phyloP scores from a whole-genome alignment of 805 yeast species.

The Candida verbasci region DNA sequence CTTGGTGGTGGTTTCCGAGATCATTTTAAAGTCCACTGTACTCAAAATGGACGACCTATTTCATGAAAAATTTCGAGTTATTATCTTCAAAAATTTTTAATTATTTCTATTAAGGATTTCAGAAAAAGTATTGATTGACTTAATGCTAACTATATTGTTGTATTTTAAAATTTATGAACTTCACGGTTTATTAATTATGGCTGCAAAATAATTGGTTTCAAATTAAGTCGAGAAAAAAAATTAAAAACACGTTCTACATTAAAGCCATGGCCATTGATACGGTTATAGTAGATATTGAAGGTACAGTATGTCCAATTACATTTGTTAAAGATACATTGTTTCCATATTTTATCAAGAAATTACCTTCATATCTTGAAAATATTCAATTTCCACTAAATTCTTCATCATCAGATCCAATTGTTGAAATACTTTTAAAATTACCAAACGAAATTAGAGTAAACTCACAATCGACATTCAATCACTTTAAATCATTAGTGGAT shows the following conservation, averaged over 20 bases:
- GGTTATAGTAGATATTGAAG: constrained; percentile 75
- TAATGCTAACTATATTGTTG: too few relatives aligned
- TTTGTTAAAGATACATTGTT: constrained; percentile 76
- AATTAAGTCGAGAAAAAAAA: not conserved
- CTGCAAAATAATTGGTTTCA: not conserved
- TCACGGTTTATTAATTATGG: too few relatives aligned
- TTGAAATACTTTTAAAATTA: constrained; percentile 37
- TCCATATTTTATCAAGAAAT: constrained; percentile 62
- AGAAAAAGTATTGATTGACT: too few relatives aligned
- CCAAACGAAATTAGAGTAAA: constrained; percentile 32
- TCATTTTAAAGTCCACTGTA: too few relatives aligned
- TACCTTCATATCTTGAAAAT: constrained; percentile 38
- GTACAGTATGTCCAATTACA: constrained; percentile 87
- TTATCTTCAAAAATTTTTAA: too few relatives aligned
- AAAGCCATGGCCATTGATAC: constrained; percentile 10
- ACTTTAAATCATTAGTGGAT: constrained; percentile 55
- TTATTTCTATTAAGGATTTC: too few relatives aligned
- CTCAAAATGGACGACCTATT: too few relatives aligned
- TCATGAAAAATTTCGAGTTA: too few relatives aligned
- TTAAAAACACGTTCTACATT: constrained; percentile 3
- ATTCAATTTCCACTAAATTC: constrained; percentile 28
- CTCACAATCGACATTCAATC: constrained; percentile 29
- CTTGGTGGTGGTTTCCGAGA: too few relatives aligned
- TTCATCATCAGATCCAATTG: constrained; percentile 18
- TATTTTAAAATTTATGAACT: too few relatives aligned